A percentile compares a stretch with the other conserved stretches of the same genome.
These are phyloP conservation scores for Friedmanniomyces simplex DNA, from an alignment of 495 filamentous ascomycete species.

Conservation along the genomic window DNA sequence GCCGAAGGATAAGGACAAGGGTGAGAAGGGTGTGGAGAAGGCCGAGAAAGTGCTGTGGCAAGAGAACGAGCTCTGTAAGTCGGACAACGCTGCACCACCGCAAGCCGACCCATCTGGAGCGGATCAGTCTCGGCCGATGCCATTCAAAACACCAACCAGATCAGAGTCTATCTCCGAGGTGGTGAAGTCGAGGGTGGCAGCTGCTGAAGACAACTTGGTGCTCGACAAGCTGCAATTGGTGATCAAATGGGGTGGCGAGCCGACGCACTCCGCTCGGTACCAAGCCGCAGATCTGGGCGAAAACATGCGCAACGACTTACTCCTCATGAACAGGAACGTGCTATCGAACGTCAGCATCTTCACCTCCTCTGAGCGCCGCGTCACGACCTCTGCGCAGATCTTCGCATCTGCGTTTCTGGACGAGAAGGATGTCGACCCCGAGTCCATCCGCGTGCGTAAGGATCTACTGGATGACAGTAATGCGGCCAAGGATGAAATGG, in stretches of 20 bases:
- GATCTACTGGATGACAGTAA: conserved; percentile 95
- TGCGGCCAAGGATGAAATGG: conserved; percentile 99
- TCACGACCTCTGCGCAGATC: conserved; percentile 92
- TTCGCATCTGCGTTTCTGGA: conserved; percentile 87
- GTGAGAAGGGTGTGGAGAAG: background rate
- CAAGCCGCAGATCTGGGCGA: conserved; percentile 88
- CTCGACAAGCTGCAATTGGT: conserved; percentile 95
- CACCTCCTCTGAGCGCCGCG: conserved; percentile 86
- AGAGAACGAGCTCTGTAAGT: conserved; percentile 11
- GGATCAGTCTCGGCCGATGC: background rate
- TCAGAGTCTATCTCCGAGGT: conserved; percentile 77
- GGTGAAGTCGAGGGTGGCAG: conserved; percentile 80
- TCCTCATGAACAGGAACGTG: conserved; percentile 84
- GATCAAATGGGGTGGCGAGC: conserved; percentile 98
- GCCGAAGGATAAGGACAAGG: conserved; percentile 33
- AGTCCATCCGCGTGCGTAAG: conserved; percentile 80
- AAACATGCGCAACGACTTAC: conserved; percentile 89
- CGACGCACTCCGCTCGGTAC: conserved; percentile 92
- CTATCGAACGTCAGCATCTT: conserved; percentile 86
- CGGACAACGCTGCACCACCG: background rate
- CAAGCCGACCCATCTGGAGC: background rate
- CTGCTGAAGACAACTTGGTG: conserved; percentile 75
- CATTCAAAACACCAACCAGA: conserved; percentile 36
- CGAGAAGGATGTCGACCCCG: conserved; percentile 70
- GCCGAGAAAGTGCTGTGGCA: background rate